Conservation (phyloP, 441 rosid species). For the Manihot esculenta region DNA sequence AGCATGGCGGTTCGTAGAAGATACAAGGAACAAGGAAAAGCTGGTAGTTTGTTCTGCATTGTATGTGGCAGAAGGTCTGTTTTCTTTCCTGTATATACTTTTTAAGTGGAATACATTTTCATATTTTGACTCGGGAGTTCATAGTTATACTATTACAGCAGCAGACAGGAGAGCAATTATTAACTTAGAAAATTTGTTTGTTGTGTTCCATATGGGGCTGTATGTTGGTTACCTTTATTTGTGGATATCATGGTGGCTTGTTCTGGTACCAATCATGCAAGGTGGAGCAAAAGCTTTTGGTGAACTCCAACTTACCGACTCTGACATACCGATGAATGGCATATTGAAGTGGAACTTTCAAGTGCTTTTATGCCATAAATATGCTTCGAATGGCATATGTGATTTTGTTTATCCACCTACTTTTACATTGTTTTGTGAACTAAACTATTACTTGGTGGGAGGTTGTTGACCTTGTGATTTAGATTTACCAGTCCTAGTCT, state of each 20-base stretch:
- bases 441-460: slow-evolving; percentile 2
- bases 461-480: background rate
- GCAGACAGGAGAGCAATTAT: slow-evolving; percentile 17
- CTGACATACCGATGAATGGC: background rate
- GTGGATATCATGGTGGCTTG: slow-evolving; percentile 14
- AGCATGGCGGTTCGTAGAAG: slow-evolving; percentile 46
- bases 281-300: background rate
- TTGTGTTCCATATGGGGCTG: slow-evolving; percentile 5
- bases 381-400: background rate
- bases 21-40: slow-evolving; percentile 61
- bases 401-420: background rate
- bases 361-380: background rate
- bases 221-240: slow-evolving; percentile 1
- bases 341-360: slow-evolving; percentile 4
- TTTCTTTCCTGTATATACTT: slow-evolving; percentile 32
- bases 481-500: too few relatives aligned
- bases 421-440: background rate
- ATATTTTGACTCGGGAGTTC: slow-evolving; percentile 28
- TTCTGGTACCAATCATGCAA: slow-evolving; percentile 13
- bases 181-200: background rate
- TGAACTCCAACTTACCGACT: too few relatives aligned
- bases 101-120: slow-evolving; percentile 25
- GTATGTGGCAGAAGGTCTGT: slow-evolving; percentile 62
- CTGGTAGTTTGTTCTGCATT: slow-evolving; percentile 67
- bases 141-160: slow-evolving; percentile 15